Evolutionary conservation across 805 yeast genomes (phyloP).

Genomic region (Blastobotrys muscicola): DNA sequence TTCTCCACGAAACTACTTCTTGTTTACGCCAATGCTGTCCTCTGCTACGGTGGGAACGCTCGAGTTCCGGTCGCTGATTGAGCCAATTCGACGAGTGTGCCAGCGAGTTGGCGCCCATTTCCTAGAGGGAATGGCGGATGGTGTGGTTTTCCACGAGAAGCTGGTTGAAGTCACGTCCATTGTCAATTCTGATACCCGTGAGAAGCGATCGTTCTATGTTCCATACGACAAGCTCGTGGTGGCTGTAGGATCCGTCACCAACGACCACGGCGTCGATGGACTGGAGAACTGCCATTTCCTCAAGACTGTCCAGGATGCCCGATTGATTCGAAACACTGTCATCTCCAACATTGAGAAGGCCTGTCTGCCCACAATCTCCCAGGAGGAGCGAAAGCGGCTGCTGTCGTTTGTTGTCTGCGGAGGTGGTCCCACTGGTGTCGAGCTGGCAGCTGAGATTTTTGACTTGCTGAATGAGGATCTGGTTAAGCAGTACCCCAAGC

Average conservation of each 20-base stretch:
- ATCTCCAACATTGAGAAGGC: constrained; percentile 51
- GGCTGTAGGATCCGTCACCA: constrained; percentile 60
- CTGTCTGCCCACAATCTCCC: constrained; percentile 54
- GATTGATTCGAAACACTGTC: constrained; percentile 44
- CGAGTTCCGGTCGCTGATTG: constrained; percentile 54
- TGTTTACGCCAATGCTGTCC: constrained; percentile 62
- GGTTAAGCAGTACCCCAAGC: constrained; percentile 45
- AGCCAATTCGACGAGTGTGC: constrained; percentile 52
- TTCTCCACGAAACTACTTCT: constrained; percentile 59
- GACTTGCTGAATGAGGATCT: constrained; percentile 60
- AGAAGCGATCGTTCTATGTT: constrained; percentile 39
- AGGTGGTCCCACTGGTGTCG: constrained; percentile 72
- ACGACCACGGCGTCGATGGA: constrained; percentile 67
- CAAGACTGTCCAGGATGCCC: constrained; percentile 60
- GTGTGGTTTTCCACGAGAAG: constrained; percentile 45
- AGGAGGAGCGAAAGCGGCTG: constrained; percentile 51
- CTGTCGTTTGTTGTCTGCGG: constrained; percentile 62
- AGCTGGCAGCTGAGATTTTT: constrained; percentile 61
- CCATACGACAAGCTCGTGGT: constrained; percentile 65
- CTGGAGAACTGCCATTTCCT: constrained; percentile 49
- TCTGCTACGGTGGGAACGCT: constrained; percentile 64
- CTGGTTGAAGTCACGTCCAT: constrained; percentile 45
- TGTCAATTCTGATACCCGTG: constrained; percentile 34
- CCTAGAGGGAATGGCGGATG: constrained; percentile 52
- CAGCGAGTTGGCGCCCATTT: constrained; percentile 47